phyloP scores from a whole-genome alignment of 805 yeast species.

The Suhomyces tanzawaensis region DNA sequence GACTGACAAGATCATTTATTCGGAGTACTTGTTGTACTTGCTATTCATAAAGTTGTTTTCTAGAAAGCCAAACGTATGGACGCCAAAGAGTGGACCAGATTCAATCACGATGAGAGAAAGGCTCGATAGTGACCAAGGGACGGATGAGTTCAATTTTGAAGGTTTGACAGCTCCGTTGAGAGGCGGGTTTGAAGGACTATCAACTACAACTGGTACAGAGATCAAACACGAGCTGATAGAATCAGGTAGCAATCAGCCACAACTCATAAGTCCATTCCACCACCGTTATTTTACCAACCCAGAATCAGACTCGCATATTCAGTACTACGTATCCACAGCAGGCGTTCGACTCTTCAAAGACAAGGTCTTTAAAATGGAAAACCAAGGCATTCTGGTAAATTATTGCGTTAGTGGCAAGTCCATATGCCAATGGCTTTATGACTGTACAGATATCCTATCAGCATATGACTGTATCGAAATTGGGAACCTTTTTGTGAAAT shows the following conservation, averaged over 20 bases:
- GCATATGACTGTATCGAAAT: conserved; percentile 52
- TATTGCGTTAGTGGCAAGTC: conserved; percentile 72
- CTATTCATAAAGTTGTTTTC: conserved; percentile 68
- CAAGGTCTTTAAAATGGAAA: conserved; percentile 28
- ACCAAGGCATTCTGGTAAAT: conserved; percentile 23
- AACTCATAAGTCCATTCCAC: conserved; percentile 63
- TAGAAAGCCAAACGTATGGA: conserved; percentile 65
- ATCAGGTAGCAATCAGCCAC: no score
- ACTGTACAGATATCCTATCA: conserved; percentile 73
- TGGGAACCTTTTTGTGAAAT: conserved; percentile 48
- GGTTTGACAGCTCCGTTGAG: background rate
- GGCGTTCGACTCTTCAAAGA: conserved; percentile 63
- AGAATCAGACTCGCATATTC: conserved; percentile 76
- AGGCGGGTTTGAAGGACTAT: background rate
- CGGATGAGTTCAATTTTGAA: background rate
- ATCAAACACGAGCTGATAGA: background rate
- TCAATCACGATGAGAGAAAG: conserved; percentile 4
- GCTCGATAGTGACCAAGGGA: background rate
- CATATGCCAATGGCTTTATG: conserved; percentile 82
- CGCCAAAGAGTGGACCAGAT: conserved; percentile 53
- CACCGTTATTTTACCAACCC: conserved; percentile 85
- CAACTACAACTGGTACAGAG: background rate
- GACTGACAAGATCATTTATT: conserved; percentile 58
- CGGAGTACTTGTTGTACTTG: conserved; percentile 61
- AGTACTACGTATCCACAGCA: conserved; percentile 64